Percentiles rank a stretch among this genome's conserved stretches.
Evolutionary conservation across 75 land plant species (phyloP).

Genomic region (Chamaecyparis obtusa): DNA sequence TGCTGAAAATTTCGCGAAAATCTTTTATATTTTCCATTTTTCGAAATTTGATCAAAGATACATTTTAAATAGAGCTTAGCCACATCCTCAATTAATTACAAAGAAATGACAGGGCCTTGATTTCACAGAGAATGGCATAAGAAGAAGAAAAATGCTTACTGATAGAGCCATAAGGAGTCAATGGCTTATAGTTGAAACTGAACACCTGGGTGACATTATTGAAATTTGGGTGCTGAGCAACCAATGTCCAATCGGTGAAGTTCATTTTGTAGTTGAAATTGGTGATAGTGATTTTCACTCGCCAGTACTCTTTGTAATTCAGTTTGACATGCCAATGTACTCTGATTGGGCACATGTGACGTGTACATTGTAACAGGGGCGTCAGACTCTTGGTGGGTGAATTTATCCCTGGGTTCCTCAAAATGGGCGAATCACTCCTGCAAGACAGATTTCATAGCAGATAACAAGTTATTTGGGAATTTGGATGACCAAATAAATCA

Average conservation of each 20-base stretch:
- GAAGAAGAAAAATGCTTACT: neutral
- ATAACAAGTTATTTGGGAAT: neutral
- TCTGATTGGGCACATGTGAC: slow-evolving; percentile 88
- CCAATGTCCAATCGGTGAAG: slow-evolving; percentile 74
- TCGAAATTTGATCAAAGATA: too few relatives aligned
- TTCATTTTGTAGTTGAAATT: slow-evolving; percentile 76
- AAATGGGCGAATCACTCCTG: slow-evolving; percentile 55
- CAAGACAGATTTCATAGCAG: neutral
- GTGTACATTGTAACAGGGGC: slow-evolving; percentile 65
- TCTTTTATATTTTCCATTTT: too few relatives aligned
- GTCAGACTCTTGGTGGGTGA: slow-evolving; percentile 19
- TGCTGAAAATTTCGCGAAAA: too few relatives aligned
- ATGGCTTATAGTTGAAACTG: slow-evolving; percentile 79
- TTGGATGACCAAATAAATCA: neutral
- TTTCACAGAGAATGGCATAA: too few relatives aligned
- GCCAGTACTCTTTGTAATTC: slow-evolving; percentile 86
- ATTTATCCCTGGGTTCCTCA: slow-evolving; percentile 34
- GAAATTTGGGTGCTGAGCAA: slow-evolving; percentile 80
- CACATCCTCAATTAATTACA: too few relatives aligned
- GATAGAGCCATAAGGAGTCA: slow-evolving; percentile 40
- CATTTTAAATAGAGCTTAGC: too few relatives aligned
- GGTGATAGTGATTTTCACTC: slow-evolving; percentile 77
- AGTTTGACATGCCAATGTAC: slow-evolving; percentile 91
- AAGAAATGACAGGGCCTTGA: too few relatives aligned
- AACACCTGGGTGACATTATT: slow-evolving; percentile 66